These are phyloP conservation scores for Luffa acutangula DNA, from an alignment of 306 rosid species.

Conservation along the genomic window DNA sequence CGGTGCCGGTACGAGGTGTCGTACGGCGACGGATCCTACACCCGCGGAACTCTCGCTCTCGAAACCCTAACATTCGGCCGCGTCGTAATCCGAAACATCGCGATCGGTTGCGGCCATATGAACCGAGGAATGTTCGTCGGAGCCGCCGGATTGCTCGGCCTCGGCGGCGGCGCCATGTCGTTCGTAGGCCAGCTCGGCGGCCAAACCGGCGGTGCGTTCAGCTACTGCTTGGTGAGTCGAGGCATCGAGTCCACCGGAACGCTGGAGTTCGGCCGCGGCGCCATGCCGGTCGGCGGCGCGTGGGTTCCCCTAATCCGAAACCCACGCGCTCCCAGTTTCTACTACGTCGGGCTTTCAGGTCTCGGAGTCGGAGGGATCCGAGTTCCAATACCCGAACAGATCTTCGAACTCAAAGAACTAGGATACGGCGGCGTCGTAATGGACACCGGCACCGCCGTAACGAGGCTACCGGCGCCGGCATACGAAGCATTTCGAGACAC, in stretches of 20 bases:
- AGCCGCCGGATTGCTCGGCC: slow-evolving; percentile 78
- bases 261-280: slow-evolving; percentile 60
- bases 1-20: slow-evolving; percentile 59
- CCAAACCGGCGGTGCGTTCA: slow-evolving; percentile 66
- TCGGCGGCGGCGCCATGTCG: slow-evolving; percentile 82
- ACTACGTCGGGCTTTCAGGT: slow-evolving; percentile 59
- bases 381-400: slow-evolving; percentile 39
- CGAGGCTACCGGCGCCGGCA: slow-evolving; percentile 52
- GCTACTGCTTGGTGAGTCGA: slow-evolving; percentile 61
- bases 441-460: slow-evolving; percentile 95
- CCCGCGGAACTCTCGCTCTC: slow-evolving; percentile 67
- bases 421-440: slow-evolving; percentile 78
- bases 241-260: slow-evolving; percentile 43
- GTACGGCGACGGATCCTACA: slow-evolving; percentile 84
- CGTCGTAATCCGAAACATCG: slow-evolving; percentile 42
- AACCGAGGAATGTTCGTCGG: slow-evolving; percentile 84
- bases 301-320: slow-evolving; percentile 76
- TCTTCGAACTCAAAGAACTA: slow-evolving; percentile 30
- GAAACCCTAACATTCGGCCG: slow-evolving; percentile 67
- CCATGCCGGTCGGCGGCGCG: slow-evolving; percentile 65
- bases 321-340: slow-evolving; percentile 58
- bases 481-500: slow-evolving; percentile 52
- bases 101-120: slow-evolving; percentile 86
- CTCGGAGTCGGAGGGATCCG: slow-evolving; percentile 73
- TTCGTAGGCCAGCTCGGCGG: slow-evolving; percentile 75